Evolutionary conservation across 345 rosid species (phyloP).

Genomic region (Gossypium longicalyx): DNA sequence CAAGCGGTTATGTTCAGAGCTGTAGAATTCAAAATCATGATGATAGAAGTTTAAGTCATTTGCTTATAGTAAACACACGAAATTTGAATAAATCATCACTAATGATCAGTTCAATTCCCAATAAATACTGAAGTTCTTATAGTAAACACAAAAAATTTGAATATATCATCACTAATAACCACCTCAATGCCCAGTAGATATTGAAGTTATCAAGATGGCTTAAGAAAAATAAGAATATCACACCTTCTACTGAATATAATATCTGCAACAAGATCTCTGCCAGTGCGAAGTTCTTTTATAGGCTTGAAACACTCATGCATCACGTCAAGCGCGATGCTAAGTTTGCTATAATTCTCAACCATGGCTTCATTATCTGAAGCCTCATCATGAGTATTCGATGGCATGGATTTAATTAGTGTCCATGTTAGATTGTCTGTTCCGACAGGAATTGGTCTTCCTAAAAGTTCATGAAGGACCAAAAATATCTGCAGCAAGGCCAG

Average conservation of each 20-base stretch:
- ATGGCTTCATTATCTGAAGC: constrained; percentile 35
- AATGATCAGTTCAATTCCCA: too few relatives aligned
- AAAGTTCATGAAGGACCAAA: constrained; percentile 47
- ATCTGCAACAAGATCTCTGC: constrained; percentile 61
- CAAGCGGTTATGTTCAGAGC: constrained; percentile 59
- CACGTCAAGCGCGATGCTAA: constrained; percentile 61
- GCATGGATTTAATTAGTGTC: constrained; percentile 49
- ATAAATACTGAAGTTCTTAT: too few relatives aligned
- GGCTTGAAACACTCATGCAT: constrained; percentile 91
- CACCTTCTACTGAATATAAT: constrained; percentile 72
- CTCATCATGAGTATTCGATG: constrained; percentile 24
- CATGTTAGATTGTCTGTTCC: constrained; percentile 61
- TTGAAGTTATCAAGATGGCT: not conserved
- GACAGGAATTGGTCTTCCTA: constrained; percentile 56
- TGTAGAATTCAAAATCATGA: constrained; percentile 24
- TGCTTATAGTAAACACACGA: not conserved
- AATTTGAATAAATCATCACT: too few relatives aligned
- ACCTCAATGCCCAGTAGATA: not conserved
- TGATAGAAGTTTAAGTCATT: constrained; percentile 5
- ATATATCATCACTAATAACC: too few relatives aligned
- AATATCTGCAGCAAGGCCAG: constrained; percentile 46
- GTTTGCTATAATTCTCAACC: constrained; percentile 53
- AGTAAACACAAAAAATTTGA: too few relatives aligned
- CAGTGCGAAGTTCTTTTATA: constrained; percentile 43
- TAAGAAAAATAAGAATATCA: constrained; percentile 26